phyloP scores from a whole-genome alignment of 1,284 basidiomycete genomes.

The Amylostereum chailletii region DNA sequence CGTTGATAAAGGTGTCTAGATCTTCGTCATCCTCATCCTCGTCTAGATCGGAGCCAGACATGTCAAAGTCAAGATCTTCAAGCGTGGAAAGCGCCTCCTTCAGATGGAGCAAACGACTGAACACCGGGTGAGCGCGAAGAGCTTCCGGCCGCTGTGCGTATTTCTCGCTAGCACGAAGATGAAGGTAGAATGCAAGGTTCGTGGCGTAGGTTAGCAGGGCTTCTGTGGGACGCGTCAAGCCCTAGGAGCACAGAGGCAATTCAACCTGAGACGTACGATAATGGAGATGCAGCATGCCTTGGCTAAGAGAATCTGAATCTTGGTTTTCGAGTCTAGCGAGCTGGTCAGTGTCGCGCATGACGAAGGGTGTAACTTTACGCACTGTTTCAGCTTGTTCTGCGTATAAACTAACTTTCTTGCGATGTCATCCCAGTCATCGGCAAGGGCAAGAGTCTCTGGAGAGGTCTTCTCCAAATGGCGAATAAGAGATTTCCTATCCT shows the following conservation, averaged over 20 bases:
- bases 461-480: conserved; percentile 73
- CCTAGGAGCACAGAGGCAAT: not conserved
- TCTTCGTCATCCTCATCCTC: conserved; percentile 27
- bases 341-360: conserved; percentile 1
- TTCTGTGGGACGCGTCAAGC: conserved; percentile 39
- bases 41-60: conserved; percentile 39
- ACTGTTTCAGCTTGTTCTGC: conserved; percentile 50
- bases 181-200: conserved; percentile 88
- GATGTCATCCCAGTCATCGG: conserved; percentile 70
- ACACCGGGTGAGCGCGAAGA: conserved; percentile 70
- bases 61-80: conserved; percentile 72
- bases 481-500: conserved; percentile 58
- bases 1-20: not conserved
- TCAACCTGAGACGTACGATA: conserved; percentile 47
- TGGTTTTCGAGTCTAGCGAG: conserved; percentile 36
- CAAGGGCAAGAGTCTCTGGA: conserved; percentile 72
- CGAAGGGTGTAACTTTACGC: conserved; percentile 17
- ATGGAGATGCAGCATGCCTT: conserved; percentile 67
- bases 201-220: conserved; percentile 86
- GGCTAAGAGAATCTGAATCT: conserved; percentile 38
- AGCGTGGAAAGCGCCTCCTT: conserved; percentile 80
- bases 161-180: conserved; percentile 67
- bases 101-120: conserved; percentile 76
- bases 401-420: conserved; percentile 44
- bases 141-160: conserved; percentile 54